Evolutionary conservation across 345 rosid species (phyloP), one percentile per base, ranked within the genome.

Genomic region (Conringia planisiliqua): DNA sequence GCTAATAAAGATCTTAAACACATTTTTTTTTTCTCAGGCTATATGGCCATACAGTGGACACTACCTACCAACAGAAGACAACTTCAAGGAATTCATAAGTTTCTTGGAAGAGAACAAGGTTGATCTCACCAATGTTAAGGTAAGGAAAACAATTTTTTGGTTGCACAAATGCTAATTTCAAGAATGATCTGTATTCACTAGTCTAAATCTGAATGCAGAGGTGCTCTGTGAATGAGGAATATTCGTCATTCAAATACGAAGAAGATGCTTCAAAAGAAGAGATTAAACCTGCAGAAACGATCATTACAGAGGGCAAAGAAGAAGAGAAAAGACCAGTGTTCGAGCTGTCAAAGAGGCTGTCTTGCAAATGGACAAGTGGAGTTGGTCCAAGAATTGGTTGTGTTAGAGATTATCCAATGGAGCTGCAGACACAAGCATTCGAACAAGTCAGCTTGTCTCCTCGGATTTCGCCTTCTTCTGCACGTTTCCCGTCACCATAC

Each of bases 1-100:
- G 22, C 68, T 66, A 24, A 64, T 11, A 44, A 22, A 62, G 42
- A 18, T 52, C 20, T 35, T 10, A 17, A 30, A 51, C 30, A 38
- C 64, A 33, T 12, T 10, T 10, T 48, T 10, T 48, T 38, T 48
- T 20, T 2, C 36, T 51, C 62, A 85, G 92, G 90, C 88, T 70
- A 70, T 85, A 55, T 88, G 89, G 92, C 84, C 92, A 39, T 86
- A 88, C 72, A 88, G 92, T 69, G 92, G 92, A 52, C 92, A 88
- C 67, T 88, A 88, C 65, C 87, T 79, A 57, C 90, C 90, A 64
- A 77, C 90, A 7, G 86, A 86, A 79, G 92, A 88, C 71, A 86
- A 85, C 73, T 88, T 88, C 71, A 81, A 30, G 65, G 89, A 82
- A 5, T 80, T 88, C 68, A 74, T 88, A 48, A 65, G 39, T 77